phyloP scores from a whole-genome alignment of 2,329 filamentous ascomycete genomes.

The Penicillium hordei region DNA sequence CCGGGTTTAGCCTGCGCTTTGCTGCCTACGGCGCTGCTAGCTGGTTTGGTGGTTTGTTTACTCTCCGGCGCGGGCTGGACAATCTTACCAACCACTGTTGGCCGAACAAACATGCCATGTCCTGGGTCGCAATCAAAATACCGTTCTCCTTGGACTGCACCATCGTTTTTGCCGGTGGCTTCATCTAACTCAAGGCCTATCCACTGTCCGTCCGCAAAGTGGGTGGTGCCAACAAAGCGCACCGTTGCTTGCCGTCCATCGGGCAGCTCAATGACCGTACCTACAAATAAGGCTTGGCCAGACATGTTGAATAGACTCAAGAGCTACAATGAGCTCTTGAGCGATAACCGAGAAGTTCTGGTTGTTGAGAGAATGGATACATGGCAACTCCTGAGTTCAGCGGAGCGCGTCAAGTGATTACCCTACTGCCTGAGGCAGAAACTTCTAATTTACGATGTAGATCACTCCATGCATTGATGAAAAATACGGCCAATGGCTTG shows the following conservation, averaged over 20 bases:
- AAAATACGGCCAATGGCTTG: neutral
- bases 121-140: constrained; percentile 77
- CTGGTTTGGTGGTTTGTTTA: constrained; percentile 38
- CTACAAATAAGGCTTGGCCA: constrained; percentile 45
- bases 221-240: constrained; percentile 76
- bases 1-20: constrained; percentile 13
- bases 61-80: constrained; percentile 38
- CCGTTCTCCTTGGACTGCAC: constrained; percentile 78
- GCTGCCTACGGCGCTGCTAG: constrained; percentile 31
- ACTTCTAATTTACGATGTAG: neutral
- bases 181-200: constrained; percentile 85
- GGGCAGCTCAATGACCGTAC: constrained; percentile 74
- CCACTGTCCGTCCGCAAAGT: constrained; percentile 82
- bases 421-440: constrained; percentile 20
- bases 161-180: constrained; percentile 87
- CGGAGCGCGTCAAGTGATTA: constrained; percentile 16
- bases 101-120: constrained; percentile 84
- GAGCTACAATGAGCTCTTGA: constrained; percentile 15
- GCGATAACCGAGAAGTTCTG: constrained; percentile 9
- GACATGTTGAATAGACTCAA: constrained; percentile 17
- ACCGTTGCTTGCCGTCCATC: constrained; percentile 76
- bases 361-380: constrained; percentile 5
- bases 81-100: constrained; percentile 63
- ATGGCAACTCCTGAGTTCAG: constrained; percentile 17
- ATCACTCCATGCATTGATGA: neutral